Base-by-base conservation (phyloP, 2,329 filamentous ascomycete species). In the Sarocladium kiliense region DNA sequence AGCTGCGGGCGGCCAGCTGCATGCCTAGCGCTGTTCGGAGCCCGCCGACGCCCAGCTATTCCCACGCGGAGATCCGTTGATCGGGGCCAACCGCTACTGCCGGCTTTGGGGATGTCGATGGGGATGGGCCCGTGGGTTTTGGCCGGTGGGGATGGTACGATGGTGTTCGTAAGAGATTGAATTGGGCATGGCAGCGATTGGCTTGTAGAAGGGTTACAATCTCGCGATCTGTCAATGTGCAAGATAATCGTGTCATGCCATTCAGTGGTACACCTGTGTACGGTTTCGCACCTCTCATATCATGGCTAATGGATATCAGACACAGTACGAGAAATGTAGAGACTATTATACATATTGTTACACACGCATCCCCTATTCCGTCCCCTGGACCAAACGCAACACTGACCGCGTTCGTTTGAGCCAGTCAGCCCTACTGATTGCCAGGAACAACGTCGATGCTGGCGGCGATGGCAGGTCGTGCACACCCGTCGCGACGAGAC, bases 1-100 rank as follows among this genome's bases (percentile, higher is more conserved):
- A 9, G 36, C 36, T n/a, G 36, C 36, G 5, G 5, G 36, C 36
- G 36, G 36, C 36, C 36, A 19, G 6, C 36, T 44, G 41, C 19
- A 44, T 21, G 41, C 5, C 41, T 47, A 47, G 47, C 47, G 47
- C 47, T 36, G 47, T 51, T 51, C 47, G 47, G 47, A 51, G 47
- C 47, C 47, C 47, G 47, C 47, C 47, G 47, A 51, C 47, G 47
- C 27, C 47, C 30, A 23, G 47, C 10, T 3, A 23, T 18, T 34
- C 32, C 27, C 18, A 51, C 47, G 47, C 47, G 47, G 23, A 51
- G 47, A 51, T 51, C 47, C 47, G 27, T 36, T 51, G 26, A 36
- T 51, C 47, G 47, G 47, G 47, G 30, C 30, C 27, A 51, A 51
- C 47, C 47, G 47, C 27, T 14, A 30, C 44, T 12, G 25, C 44